A percentile compares a stretch with the other conserved stretches of the same genome.
phyloP scores from a whole-genome alignment of 73 alveolate genomes.

The Paramecium biaurelia region DNA sequence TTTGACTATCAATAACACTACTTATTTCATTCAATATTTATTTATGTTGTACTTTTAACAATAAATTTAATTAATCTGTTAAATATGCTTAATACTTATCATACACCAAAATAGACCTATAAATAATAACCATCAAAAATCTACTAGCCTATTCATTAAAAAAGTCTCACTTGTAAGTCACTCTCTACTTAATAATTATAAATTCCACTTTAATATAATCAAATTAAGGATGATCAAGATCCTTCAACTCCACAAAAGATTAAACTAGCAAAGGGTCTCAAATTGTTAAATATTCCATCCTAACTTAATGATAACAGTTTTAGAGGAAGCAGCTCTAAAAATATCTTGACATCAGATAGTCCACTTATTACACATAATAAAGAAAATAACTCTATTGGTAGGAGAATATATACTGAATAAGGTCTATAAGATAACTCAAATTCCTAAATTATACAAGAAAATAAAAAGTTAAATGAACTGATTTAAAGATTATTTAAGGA shows the following conservation, averaged over 20 bases:
- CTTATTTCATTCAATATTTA: background rate
- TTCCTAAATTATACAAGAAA: background rate
- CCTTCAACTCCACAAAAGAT: background rate
- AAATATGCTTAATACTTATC: background rate
- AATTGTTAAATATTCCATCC: background rate
- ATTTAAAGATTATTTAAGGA: background rate
- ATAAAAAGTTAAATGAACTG: conserved; percentile 1
- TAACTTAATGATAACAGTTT: background rate
- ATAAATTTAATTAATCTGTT: conserved; percentile 5
- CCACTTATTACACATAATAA: background rate
- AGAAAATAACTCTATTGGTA: background rate
- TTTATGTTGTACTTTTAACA: background rate
- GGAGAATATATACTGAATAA: background rate
- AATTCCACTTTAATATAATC: background rate
- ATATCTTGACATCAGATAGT: background rate
- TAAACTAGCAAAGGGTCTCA: background rate
- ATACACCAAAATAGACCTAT: background rate
- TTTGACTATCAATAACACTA: background rate
- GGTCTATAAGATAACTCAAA: background rate
- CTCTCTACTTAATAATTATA: background rate
- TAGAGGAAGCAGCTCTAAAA: background rate
- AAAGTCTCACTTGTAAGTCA: background rate
- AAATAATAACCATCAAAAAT: background rate
- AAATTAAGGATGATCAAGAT: background rate
- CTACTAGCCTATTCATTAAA: background rate